A percentile compares a stretch with the other conserved stretches of the same genome.
These are phyloP conservation scores for Salpingoeca rosetta DNA, from an alignment of 78 protist species.

Conservation along the genomic window DNA sequence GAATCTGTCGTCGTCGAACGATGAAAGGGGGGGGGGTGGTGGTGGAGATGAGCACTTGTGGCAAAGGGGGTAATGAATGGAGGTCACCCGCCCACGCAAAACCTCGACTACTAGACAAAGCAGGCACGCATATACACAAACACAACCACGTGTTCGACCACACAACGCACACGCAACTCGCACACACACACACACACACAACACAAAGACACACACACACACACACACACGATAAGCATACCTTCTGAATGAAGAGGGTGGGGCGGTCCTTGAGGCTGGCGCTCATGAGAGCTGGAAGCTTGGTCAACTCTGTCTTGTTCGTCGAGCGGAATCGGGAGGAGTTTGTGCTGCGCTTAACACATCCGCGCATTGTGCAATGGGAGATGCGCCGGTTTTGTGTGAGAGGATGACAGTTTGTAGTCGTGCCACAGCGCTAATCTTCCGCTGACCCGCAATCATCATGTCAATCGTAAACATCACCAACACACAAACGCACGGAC, in stretches of 20 bases:
- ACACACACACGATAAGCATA: too few species aligned
- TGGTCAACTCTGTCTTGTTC: slow-evolving; percentile 8
- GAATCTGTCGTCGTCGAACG: slow-evolving; percentile 33
- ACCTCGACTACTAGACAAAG: neutral
- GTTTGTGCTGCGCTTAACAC: neutral
- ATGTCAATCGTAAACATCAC: neutral
- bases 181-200: neutral
- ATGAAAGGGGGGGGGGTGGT: neutral
- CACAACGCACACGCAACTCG: neutral
- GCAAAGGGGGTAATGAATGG: neutral
- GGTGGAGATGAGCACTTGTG: neutral
- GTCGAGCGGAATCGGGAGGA: slow-evolving; percentile 13
- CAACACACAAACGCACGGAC: neutral
- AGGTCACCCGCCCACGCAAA: neutral
- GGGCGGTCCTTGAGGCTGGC: neutral
- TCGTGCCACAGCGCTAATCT: neutral
- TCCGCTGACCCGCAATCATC: neutral
- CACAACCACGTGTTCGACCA: neutral
- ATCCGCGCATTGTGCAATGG: neutral
- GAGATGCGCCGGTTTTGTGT: neutral
- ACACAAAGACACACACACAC: too few species aligned
- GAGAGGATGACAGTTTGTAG: neutral
- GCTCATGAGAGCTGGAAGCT: slow-evolving; percentile 11
- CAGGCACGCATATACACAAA: neutral
- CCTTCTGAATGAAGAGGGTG: neutral